These are phyloP conservation scores for Salix purpurea DNA, from an alignment of 345 rosid species.

Conservation along the genomic window DNA sequence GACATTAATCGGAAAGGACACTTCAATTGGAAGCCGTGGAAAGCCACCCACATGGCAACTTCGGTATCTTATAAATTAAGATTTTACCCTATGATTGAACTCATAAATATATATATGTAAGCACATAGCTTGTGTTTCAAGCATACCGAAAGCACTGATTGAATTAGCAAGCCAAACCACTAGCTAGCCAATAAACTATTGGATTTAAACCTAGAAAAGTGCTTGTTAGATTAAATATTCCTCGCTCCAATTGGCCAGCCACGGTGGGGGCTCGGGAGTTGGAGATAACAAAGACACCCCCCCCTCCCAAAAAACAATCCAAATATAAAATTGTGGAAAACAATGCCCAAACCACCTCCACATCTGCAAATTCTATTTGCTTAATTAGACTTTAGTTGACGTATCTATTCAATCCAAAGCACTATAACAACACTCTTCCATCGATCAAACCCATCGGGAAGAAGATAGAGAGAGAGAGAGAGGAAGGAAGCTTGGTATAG, in stretches of 20 bases:
- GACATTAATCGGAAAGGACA: too few species aligned
- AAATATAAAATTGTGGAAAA: background rate
- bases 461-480: too few species aligned
- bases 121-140: conserved; percentile 1
- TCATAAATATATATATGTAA: too few species aligned
- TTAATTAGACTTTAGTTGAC: conserved; percentile 11
- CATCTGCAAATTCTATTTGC: background rate
- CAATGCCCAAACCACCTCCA: conserved; percentile 19
- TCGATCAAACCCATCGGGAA: background rate
- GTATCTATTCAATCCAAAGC: conserved; percentile 6
- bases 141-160: background rate
- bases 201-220: background rate
- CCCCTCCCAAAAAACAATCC: background rate
- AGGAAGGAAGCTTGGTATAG: background rate
- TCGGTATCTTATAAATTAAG: too few species aligned
- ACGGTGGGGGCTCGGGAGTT: background rate
- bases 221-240: too few species aligned
- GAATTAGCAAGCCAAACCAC: background rate
- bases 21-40: too few species aligned
- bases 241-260: background rate
- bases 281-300: background rate
- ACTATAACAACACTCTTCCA: conserved; percentile 4
- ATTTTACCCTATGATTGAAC: too few species aligned
- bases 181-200: background rate
- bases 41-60: too few species aligned